Base-by-base conservation (phyloP, 1,284 basidiomycete genomes). In the Sporisorium reilianum region DNA sequence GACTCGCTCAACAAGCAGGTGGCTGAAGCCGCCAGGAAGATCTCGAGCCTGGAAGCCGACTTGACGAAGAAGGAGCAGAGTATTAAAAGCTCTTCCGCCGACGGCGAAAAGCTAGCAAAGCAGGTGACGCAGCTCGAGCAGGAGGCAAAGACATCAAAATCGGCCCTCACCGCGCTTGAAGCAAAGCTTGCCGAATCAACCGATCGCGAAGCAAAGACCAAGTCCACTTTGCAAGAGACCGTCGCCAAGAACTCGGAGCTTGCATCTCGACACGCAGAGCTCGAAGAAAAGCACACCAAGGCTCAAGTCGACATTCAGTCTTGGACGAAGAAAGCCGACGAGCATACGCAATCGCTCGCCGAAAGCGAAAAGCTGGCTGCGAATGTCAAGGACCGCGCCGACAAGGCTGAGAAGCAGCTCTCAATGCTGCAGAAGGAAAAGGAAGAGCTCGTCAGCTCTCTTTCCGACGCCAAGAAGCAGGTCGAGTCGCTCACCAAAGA, bases 21-120 rank as follows among this genome's bases (percentile, higher is more conserved):
- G 12, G 18, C 61, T 16, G 54, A 64, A 28, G 36, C 59, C 9
- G 50, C 62, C 16, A 44, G 46, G 10, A 64, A 61, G 65, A 55
- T 63, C 49, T 48, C 57, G 20, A 54, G n/a, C 18, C 56, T 69
- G 7, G 61, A 77, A 51, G 55, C 70, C 26, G 74, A 69, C 44
- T 42, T 72, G 48, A 38, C n/a, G 9, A 50, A 54, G 45, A 61
- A 61, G 44, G 49, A 55, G 3, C 41, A 70, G 55, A 51, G 26
- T n/a, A 51, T 65, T 34, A 51, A 48, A n/a, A 45, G 40, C 30
- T 52, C 55, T 32, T 49, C 55, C 28, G 28, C 52, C 0, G 60
- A 60, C 8, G 36, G 44, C 52, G 55, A 66, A 8, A 53, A 45
- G 53, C 59, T 72, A 42, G 26, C 55, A 18, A 51, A 58, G 41